Evolutionary conservation across 2,329 filamentous ascomycete species (phyloP).

Genomic region (Aureobasidium uvarum): DNA sequence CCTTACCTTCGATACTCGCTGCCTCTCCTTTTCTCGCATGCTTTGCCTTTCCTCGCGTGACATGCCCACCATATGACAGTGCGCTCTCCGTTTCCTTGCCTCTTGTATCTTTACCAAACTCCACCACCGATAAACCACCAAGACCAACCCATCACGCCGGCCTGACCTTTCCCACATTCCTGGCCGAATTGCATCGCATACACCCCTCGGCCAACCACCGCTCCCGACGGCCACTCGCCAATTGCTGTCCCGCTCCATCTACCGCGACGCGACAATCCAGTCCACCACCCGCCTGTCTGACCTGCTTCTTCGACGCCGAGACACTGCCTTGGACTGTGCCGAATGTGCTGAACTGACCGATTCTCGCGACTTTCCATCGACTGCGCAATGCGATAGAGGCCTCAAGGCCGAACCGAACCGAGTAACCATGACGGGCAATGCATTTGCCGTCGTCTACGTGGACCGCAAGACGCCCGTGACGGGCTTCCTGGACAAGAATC

Average conservation of each 20-base stretch:
- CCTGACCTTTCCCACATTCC: conserved; percentile 25
- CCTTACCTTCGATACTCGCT: conserved; percentile 12
- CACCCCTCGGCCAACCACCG: conserved; percentile 11
- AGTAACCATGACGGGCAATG: conserved; percentile 44
- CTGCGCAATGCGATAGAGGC: conserved; percentile 26
- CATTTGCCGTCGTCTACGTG: conserved; percentile 48
- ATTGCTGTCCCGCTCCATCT: background rate
- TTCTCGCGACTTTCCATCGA: conserved; percentile 8
- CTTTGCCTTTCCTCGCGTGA: conserved; percentile 23
- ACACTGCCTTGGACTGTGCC: conserved; percentile 5
- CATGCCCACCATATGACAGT: conserved; percentile 23
- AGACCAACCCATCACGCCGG: background rate
- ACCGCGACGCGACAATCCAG: background rate
- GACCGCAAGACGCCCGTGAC: conserved; percentile 42
- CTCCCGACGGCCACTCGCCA: background rate
- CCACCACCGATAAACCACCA: background rate
- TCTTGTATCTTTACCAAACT: conserved; percentile 9
- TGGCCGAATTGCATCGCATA: conserved; percentile 23
- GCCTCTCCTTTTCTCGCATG: conserved; percentile 23
- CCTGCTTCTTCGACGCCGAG: background rate
- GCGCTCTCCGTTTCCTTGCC: conserved; percentile 21
- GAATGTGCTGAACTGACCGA: conserved; percentile 20
- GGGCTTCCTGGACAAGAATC: conserved; percentile 35
- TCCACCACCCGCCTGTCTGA: conserved; percentile 2
- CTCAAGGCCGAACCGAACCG: conserved; percentile 17